Percentiles rank a stretch among this genome's conserved stretches.
These are phyloP conservation scores for Talaromyces sp. DNA, from an alignment of 2,329 filamentous ascomycete species.

Conservation along the genomic window DNA sequence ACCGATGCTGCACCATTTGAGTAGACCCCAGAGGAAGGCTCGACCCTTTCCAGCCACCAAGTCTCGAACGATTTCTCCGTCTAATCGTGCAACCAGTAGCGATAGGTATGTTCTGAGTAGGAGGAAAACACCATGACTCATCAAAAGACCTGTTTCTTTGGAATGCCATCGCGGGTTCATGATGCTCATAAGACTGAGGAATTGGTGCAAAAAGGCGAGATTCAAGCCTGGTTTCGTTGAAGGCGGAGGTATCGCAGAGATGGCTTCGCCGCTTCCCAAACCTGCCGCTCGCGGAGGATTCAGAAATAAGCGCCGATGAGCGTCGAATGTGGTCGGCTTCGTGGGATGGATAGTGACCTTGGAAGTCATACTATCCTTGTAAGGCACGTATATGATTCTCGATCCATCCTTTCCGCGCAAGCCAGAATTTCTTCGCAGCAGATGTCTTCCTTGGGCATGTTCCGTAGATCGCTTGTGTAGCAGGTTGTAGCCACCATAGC, in stretches of 20 bases:
- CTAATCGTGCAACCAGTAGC: conserved; percentile 83
- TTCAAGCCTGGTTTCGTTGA: conserved; percentile 94
- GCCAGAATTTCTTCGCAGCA: conserved; percentile 88
- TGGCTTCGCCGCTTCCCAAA: conserved; percentile 61
- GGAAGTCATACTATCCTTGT: conserved; percentile 70
- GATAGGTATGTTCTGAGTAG: conserved; percentile 92
- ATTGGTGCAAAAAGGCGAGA: conserved; percentile 93
- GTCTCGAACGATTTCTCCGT: conserved; percentile 94
- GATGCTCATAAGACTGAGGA: conserved; percentile 91
- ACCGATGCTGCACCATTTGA: conserved; percentile 94
- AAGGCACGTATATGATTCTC: conserved; percentile 90
- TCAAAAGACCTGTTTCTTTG: conserved; percentile 86
- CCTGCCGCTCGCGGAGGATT: conserved; percentile 83
- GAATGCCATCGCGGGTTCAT: conserved; percentile 95
- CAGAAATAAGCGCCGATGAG: conserved; percentile 86
- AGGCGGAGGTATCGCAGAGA: conserved; percentile 69
- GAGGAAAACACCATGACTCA: conserved; percentile 86
- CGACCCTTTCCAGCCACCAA: conserved; percentile 92
- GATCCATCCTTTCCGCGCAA: conserved; percentile 92
- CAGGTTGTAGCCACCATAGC: conserved; percentile 74
- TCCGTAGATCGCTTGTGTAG: conserved; percentile 72
- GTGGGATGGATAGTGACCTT: conserved; percentile 90
- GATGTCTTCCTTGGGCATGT: conserved; percentile 73
- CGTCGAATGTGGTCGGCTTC: conserved; percentile 92
- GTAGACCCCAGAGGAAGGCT: conserved; percentile 79